Evolutionary conservation across 2,329 filamentous ascomycete species (phyloP), one percentile per base, ranked within the genome.

Genomic region (Pleochaeta shiraiana): DNA sequence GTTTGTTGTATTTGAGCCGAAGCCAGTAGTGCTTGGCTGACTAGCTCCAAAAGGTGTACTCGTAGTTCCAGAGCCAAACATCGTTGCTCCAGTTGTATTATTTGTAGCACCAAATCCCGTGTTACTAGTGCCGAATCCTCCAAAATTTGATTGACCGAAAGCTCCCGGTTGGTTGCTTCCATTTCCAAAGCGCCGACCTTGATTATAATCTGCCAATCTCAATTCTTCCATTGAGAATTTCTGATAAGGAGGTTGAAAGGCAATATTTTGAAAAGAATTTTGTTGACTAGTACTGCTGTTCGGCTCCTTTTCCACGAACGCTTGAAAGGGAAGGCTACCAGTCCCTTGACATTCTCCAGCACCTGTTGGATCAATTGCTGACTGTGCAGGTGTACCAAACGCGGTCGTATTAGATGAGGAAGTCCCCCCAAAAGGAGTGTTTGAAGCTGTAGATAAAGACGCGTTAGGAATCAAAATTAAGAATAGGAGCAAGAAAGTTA

Each of bases 191-290:
- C 86, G 86, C 66, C 91, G 84, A 63, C 91, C 91, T 74, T 91
- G 87, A 66, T 85, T 82, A 73, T 98, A 98, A 74, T 98, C 93
- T 57, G 84, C 89, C 67, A 95, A 75, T 71, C 88, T 81, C 64
- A 93, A 76, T 74, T 93, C 86, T 70, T 88, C 93, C n/a, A 88
- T 83, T 11, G 92, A 96, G 78, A 87, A 97, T 73, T 93, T 95
- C 74, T 85, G 85, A 77, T 92, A 95, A 0, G 86, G 82, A 28
- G 85, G 83, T 75, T 87, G 85, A 73, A 92, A 90, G 26, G 86
- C 77, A 65, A 95, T 83, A 69, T 84, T 92, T 74, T 93, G 88
- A 74, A 87, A 95, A 3, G 85, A 79, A 71, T 86, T 76, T 82
- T 68, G 76, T 70, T 80, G 71, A 64, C 75, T 79, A n/a, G 76